A percentile compares a stretch with the other conserved stretches of the same genome.
Evolutionary conservation across 768 basidiomycete genomes (phyloP).

Genomic region (Trametes punicea): DNA sequence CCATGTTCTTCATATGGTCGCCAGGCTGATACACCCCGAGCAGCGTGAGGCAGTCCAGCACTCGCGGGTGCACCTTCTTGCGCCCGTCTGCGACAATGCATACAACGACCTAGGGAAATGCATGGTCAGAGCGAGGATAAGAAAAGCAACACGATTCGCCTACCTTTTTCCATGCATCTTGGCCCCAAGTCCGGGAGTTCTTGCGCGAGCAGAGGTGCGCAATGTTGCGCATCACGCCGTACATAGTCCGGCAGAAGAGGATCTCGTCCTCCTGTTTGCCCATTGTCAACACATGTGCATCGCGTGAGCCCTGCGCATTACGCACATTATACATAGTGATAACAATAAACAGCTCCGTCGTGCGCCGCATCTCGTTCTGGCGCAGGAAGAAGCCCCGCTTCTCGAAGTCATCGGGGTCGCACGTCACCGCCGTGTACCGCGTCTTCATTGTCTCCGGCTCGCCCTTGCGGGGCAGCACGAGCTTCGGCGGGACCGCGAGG

Average conservation of each 20-base stretch:
- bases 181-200: slow-evolving; percentile 92
- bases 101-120: slow-evolving; percentile 68
- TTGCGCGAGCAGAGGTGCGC: slow-evolving; percentile 80
- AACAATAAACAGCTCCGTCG: slow-evolving; percentile 90
- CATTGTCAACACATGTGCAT: not conserved
- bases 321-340: slow-evolving; percentile 96
- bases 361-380: slow-evolving; percentile 74
- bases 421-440: slow-evolving; percentile 86
- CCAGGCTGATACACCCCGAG: slow-evolving; percentile 88
- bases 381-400: slow-evolving; percentile 79
- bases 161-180: slow-evolving; percentile 95
- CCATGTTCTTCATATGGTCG: slow-evolving; percentile 56
- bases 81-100: slow-evolving; percentile 91
- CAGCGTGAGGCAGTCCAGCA: slow-evolving; percentile 85
- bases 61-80: slow-evolving; percentile 76
- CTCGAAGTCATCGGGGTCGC: slow-evolving; percentile 91
- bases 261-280: slow-evolving; percentile 74
- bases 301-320: slow-evolving; percentile 4
- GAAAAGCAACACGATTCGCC: not conserved
- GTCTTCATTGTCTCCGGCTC: slow-evolving; percentile 71
- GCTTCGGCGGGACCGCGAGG: slow-evolving; percentile 77
- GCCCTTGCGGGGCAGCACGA: slow-evolving; percentile 70
- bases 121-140: not conserved
- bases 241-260: slow-evolving; percentile 87
- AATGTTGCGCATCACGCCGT: slow-evolving; percentile 92